Evolutionary conservation across 2,329 filamentous ascomycete species (phyloP), one percentile per base, ranked within the genome.

Genomic region (Neocatenulostroma microsporum): DNA sequence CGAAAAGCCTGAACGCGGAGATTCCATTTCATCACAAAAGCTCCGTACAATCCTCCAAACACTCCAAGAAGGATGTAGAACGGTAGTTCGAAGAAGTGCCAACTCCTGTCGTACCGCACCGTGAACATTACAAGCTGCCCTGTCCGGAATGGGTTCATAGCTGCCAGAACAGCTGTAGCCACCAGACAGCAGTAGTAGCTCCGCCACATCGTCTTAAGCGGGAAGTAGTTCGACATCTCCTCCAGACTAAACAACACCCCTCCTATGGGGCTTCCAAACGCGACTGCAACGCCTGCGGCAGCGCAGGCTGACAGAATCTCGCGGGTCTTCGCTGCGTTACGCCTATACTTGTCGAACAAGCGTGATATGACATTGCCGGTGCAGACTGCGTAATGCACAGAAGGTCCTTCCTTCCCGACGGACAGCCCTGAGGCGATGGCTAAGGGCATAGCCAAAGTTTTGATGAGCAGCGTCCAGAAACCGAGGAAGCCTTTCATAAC

Each of bases 61-160:
- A 91, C 73, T 30, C 91, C 91, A 44, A 98, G 78, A 36, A 94
- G 69, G 47, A 94, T 74, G 62, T 94, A 98, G 57, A 96, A 96
- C 18, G 94, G 62, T 3, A 91, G 72, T 59, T 98, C 91, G 56
- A 98, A 98, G 55, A 94, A 94, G 64, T 98, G 91, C 91, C 91
- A 98, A 26, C 84, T 82, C 26, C 89, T 82, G 61, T 96, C 89
- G 57, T 98, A 98, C 52, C 79, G 78, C 53, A 98, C 89, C 54
- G 94, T 88, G 62, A 98, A 98, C 89, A 98, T 96, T 75, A 98
- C 91, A 26, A 98, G 73, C 57, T 98, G 91, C 14, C 91, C 91
- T 0, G 91, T 96, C 35, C 91, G 73, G 64, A 98, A 98, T 15
- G 91, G 91, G 51, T 98, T 98, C 85, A 98, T 94, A 40, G 84